These are phyloP conservation scores for Casuarina glauca DNA, from an alignment of 306 rosid genomes.

Conservation along the genomic window DNA sequence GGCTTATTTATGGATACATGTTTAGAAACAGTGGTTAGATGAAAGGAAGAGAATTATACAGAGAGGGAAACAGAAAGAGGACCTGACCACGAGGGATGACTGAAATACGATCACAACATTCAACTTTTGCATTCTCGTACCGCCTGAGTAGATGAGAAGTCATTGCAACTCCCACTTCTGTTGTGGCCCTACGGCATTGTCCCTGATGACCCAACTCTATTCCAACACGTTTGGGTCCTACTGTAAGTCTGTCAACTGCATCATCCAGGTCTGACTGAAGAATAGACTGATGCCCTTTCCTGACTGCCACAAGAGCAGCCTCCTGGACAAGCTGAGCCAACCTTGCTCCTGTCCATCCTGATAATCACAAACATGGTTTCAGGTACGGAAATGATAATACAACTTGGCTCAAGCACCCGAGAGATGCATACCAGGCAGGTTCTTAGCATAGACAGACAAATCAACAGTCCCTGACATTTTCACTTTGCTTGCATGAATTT, in stretches of 20 bases:
- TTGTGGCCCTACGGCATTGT: slow-evolving; percentile 93
- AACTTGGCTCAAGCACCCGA: slow-evolving; percentile 16
- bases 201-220: slow-evolving; percentile 79
- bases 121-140: slow-evolving; percentile 79
- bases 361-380: slow-evolving; percentile 28
- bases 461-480: slow-evolving; percentile 91
- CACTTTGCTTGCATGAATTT: slow-evolving; percentile 89
- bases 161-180: slow-evolving; percentile 90
- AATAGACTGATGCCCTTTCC: slow-evolving; percentile 80
- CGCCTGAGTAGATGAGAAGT: slow-evolving; percentile 89
- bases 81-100: slow-evolving; percentile 98
- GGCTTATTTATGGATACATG: not conserved
- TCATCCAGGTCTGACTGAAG: slow-evolving; percentile 91
- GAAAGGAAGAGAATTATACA: slow-evolving; percentile 18
- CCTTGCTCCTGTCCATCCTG: slow-evolving; percentile 97
- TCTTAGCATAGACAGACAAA: slow-evolving; percentile 79
- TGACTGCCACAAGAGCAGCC: slow-evolving; percentile 98
- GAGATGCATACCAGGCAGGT: slow-evolving; percentile 71
- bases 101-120: slow-evolving; percentile 88
- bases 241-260: slow-evolving; percentile 93
- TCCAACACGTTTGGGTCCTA: slow-evolving; percentile 86
- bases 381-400: slow-evolving; percentile 23
- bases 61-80: slow-evolving; percentile 51
- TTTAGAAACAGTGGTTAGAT: slow-evolving; percentile 12
- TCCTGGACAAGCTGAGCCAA: slow-evolving; percentile 95